Percentiles rank a stretch among this genome's conserved stretches.
Evolutionary conservation across 129 eudicot species (phyloP).

Genomic region (Escallonia rubra): DNA sequence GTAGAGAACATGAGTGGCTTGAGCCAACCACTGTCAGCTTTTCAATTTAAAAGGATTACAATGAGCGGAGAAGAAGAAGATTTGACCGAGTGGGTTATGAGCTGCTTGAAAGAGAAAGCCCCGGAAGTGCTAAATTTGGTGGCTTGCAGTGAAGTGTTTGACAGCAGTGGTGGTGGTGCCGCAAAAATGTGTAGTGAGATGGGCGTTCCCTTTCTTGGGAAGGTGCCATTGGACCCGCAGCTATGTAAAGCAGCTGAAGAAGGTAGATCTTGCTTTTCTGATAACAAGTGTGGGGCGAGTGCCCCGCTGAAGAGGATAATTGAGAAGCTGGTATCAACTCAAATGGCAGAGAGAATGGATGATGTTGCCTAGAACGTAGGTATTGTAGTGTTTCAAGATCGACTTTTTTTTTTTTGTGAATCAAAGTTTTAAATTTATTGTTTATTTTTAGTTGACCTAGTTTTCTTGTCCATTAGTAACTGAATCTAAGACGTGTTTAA

Average conservation of each 20-base stretch:
- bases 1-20: slow-evolving; percentile 95
- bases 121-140: slow-evolving; percentile 66
- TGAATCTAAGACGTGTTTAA: no score
- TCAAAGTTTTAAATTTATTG: no score
- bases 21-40: slow-evolving; percentile 48
- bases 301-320: slow-evolving; percentile 61
- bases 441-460: no score
- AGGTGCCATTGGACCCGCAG: slow-evolving; percentile 82
- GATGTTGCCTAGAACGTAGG: slow-evolving; percentile 18
- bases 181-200: slow-evolving; percentile 68
- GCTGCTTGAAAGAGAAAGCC: slow-evolving; percentile 50
- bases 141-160: slow-evolving; percentile 71
- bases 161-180: slow-evolving; percentile 84
- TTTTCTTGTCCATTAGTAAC: no score
- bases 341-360: slow-evolving; percentile 20
- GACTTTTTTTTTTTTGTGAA: no score
- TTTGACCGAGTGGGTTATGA: slow-evolving; percentile 46
- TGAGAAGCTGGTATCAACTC: slow-evolving; percentile 45
- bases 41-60: slow-evolving; percentile 42
- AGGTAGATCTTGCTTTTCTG: slow-evolving; percentile 76
- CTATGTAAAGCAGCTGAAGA: slow-evolving; percentile 91
- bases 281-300: slow-evolving; percentile 53
- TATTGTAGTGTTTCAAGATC: background rate
- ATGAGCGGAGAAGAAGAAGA: slow-evolving; percentile 58
- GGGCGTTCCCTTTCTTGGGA: slow-evolving; percentile 89